Evolutionary conservation across 352 stramenopile genomes (phyloP), one percentile per base, ranked within the genome.

Genomic region (Globisporangium carolinianum): DNA sequence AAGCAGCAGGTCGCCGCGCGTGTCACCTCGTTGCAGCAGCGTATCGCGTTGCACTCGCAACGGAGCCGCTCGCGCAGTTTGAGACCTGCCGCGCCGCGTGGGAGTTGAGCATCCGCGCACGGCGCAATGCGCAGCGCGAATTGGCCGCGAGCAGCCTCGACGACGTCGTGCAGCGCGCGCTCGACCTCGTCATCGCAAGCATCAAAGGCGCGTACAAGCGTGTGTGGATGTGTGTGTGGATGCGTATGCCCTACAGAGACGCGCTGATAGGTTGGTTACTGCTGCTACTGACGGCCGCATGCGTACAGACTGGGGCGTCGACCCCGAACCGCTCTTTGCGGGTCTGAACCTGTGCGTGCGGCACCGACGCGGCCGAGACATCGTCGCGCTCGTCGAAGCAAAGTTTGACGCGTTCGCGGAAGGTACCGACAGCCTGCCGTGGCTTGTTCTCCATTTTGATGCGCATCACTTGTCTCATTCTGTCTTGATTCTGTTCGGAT

Each of bases 311-410:
- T 86, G 76, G 78, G 78, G 79, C 6, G 48, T 89, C 6, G 83
- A 92, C 47, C 67, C 73, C 1, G 76, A 87, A 17, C 69, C 70
- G 36, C 67, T 92, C 6, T 83, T 92, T 49, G 72, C 82, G 18
- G 79, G 74, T 4, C 63, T 90, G 17, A 92, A 90, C 47, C 35
- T 87, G 52, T 87, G 79, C 37, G 62, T 82, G 11, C 61, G 68
- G 1, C 75, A 87, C 58, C 75, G 72, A 0, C 66, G 75, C 6
- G 79, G 79, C 0, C 76, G 72, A 57, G 47, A 61, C 47, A 68
- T 69, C 9, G 65, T 86, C 35, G 53, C 48, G 12, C 55, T 72
- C 5, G 56, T 75, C 8, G 76, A 92, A 56, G 39, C 61, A 0
- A 66, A 76, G n/a, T 90, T 92, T 47, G 69, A 86, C 53, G 51